A percentile compares a stretch with the other conserved stretches of the same genome.
Evolutionary conservation across 148 eudicot species (phyloP).

Genomic region (Vaccinium macrocarpon): DNA sequence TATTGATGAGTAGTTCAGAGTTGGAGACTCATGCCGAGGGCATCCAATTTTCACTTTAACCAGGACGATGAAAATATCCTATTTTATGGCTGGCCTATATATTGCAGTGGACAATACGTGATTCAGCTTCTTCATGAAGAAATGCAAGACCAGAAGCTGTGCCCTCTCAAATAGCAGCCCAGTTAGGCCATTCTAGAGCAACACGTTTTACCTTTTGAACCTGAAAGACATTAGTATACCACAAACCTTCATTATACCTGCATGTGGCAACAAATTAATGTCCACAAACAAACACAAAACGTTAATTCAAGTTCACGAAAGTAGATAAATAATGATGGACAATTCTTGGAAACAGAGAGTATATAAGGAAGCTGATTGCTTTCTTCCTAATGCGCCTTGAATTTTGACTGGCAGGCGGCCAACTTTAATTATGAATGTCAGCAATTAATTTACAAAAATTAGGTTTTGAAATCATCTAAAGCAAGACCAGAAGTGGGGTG

Average conservation of each 20-base stretch:
- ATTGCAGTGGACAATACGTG: too few species aligned
- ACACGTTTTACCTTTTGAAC: background rate
- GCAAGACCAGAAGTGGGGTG: conserved; percentile 28
- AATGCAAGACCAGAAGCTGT: conserved; percentile 34
- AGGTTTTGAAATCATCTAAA: background rate
- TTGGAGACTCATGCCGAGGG: too few species aligned
- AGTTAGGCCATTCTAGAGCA: background rate
- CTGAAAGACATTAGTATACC: background rate
- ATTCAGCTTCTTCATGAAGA: background rate
- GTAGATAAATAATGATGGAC: background rate
- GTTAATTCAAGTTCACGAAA: background rate
- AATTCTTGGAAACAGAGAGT: background rate
- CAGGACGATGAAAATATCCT: too few species aligned
- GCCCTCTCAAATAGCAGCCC: conserved; percentile 5
- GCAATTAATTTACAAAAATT: background rate
- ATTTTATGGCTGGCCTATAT: too few species aligned
- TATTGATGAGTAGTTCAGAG: too few species aligned
- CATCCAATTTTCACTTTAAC: too few species aligned
- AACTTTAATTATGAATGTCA: background rate
- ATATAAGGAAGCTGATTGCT: background rate
- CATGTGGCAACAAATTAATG: background rate
- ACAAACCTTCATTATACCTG: background rate
- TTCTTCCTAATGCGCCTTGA: background rate
- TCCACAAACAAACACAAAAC: too few species aligned
- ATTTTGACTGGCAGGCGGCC: background rate